Percentiles rank a stretch among this genome's conserved stretches.
These are phyloP conservation scores for Homolaphlyctis polyrhiza DNA, from an alignment of 371 early-diverging fungal genomes.

Conservation along the genomic window DNA sequence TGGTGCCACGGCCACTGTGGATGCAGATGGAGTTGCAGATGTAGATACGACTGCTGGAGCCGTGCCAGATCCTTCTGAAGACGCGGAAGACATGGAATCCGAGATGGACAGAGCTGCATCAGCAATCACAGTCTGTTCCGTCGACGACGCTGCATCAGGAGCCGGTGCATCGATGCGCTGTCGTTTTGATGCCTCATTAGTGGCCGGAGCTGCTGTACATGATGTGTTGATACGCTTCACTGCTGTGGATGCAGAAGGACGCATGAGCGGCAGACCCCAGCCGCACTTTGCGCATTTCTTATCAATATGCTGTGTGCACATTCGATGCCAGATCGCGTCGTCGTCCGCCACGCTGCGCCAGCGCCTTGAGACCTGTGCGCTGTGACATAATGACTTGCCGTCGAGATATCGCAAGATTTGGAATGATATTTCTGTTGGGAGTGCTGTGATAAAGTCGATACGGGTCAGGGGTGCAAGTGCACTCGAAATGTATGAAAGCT, in stretches of 20 bases:
- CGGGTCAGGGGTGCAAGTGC: slow-evolving; percentile 10
- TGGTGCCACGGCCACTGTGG: neutral
- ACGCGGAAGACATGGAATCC: too few species aligned
- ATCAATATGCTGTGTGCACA: slow-evolving; percentile 96
- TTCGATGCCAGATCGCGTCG: slow-evolving; percentile 86
- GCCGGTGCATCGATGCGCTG: neutral
- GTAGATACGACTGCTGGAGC: neutral
- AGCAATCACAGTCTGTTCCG: too few species aligned
- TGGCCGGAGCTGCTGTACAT: neutral
- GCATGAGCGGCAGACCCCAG: slow-evolving; percentile 83
- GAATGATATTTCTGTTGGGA: slow-evolving; percentile 75
- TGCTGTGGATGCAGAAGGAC: too few species aligned
- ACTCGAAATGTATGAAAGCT: slow-evolving; percentile 49
- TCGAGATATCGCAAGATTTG: slow-evolving; percentile 82
- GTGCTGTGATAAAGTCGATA: slow-evolving; percentile 70
- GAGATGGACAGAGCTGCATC: too few species aligned
- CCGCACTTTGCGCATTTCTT: slow-evolving; percentile 92
- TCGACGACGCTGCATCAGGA: too few species aligned
- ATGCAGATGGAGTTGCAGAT: neutral
- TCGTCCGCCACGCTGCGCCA: slow-evolving; percentile 86
- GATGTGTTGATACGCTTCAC: slow-evolving; percentile 16
- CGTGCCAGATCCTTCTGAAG: too few species aligned
- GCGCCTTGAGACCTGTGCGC: slow-evolving; percentile 74
- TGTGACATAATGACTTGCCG: slow-evolving; percentile 84
- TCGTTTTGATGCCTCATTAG: neutral